Evolutionary conservation across 2,329 filamentous ascomycete species (phyloP), one percentile per base, ranked within the genome.

Genomic region (Neobulgaria alba): DNA sequence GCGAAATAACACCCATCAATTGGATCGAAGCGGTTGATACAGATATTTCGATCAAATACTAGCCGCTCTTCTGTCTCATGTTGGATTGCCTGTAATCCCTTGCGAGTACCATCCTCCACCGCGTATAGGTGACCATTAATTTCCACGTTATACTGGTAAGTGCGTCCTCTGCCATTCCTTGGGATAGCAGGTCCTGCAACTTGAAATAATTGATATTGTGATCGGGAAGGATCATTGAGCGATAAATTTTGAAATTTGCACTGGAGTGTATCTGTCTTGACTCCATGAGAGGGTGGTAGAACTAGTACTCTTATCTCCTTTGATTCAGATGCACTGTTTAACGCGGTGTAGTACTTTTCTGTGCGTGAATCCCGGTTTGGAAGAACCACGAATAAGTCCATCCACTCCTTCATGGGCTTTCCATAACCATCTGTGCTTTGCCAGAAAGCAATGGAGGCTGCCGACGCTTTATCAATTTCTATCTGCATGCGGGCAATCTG

Each of bases 21-120:
- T 33, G n/a, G 14, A 33, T 33, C 30, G 15, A 14, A 17, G 18
- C 30, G 18, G 18, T 33, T 33, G n/a, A 16, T 16, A 10, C 30
- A 33, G 14, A 33, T 10, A 14, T 33, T 17, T 8, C 30, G 15
- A 17, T 33, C 18, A n/a, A 16, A 33, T 8, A 33, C 30, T 8
- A 33, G n/a, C n/a, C 30, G 8, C 14, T 33, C 30, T 10, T 33
- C 30, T n/a, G 30, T 33, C 30, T 33, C 30, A n/a, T 33, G 30
- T 17, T 33, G 30, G 8, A 33, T 10, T 33, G 15, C 30, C 14
- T 10, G 12, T 4, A 33, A 15, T 14, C 30, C 30, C 30, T 16
- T 33, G 18, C 30, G 30, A 33, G 18, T 33, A 17, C 30, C 30
- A 15, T 33, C 30, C 10, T 14, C 15, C 14, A 33, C 30, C 8